Percentiles rank a stretch among this genome's conserved stretches.
Evolutionary conservation across 306 rosid species (phyloP).

Genomic region (Lotus japonicus): DNA sequence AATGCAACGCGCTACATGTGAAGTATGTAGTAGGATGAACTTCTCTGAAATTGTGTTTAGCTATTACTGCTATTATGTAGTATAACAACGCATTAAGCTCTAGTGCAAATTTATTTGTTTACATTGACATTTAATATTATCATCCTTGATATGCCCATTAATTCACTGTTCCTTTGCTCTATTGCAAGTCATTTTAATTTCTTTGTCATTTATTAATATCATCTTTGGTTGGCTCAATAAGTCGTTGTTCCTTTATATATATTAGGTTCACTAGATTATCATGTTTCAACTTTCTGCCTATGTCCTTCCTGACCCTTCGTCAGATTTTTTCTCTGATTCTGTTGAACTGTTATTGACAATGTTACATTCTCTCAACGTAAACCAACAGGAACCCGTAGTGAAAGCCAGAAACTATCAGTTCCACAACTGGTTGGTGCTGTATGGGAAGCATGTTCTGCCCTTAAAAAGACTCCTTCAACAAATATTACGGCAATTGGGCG

Average conservation of each 20-base stretch:
- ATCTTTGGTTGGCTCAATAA: neutral
- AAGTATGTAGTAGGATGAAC: neutral
- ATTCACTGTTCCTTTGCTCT: neutral
- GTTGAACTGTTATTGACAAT: neutral
- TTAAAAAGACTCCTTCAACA: conserved; percentile 70
- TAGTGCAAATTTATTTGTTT: neutral
- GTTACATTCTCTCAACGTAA: conserved; percentile 25
- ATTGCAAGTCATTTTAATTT: neutral
- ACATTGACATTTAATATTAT: neutral
- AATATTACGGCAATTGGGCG: conserved; percentile 83
- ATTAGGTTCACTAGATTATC: neutral
- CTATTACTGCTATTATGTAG: neutral
- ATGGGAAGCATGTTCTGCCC: conserved; percentile 82
- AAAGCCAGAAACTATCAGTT: conserved; percentile 42
- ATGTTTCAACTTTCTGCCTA: neutral
- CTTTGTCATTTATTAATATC: neutral
- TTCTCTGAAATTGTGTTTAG: neutral
- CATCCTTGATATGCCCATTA: neutral
- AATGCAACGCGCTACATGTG: no score
- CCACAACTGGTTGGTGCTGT: conserved; percentile 74
- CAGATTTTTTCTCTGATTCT: neutral
- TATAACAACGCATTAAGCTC: neutral
- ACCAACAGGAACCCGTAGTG: conserved; percentile 42
- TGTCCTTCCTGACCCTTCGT: neutral
- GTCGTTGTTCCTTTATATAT: neutral